Conservation (phyloP, 805 yeast species). For the Candida berthetii region DNA sequence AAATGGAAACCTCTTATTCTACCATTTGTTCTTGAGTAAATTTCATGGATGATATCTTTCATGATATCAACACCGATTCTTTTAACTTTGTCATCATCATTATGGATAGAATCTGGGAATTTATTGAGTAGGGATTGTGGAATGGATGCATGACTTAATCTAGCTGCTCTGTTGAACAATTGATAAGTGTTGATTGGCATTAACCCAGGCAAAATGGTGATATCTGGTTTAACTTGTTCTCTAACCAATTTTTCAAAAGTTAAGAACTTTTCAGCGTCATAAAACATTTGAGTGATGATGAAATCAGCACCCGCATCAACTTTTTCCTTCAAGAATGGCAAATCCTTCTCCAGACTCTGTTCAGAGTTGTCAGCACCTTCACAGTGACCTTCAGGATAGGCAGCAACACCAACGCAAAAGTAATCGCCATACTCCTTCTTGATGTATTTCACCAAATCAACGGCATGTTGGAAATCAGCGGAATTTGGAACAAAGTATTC, state of each 20-base stretch:
- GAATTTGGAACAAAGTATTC: constrained; percentile 46
- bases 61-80: constrained; percentile 75
- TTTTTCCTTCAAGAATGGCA: constrained; percentile 79
- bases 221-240: constrained; percentile 29
- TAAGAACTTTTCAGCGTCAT: constrained; percentile 75
- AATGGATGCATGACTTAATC: constrained; percentile 78
- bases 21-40: constrained; percentile 46
- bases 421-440: constrained; percentile 64
- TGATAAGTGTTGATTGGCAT: constrained; percentile 87
- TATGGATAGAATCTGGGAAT: constrained; percentile 48
- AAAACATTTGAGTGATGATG: constrained; percentile 85
- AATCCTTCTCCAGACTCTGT: constrained; percentile 63
- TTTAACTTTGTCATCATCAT: constrained; percentile 79
- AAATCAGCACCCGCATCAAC: constrained; percentile 94
- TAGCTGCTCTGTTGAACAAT: constrained; percentile 83
- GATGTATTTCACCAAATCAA: constrained; percentile 81
- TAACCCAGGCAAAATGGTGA: constrained; percentile 77
- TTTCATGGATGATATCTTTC: constrained; percentile 52
- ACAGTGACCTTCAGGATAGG: constrained; percentile 96
- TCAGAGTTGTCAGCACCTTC: constrained; percentile 67
- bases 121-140: constrained; percentile 48
- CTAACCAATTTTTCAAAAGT: constrained; percentile 52
- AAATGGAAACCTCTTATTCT: constrained; percentile 83
- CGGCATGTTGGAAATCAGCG: constrained; percentile 60
- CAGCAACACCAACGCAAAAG: constrained; percentile 95